phyloP scores from a whole-genome alignment of 371 early-diverging fungal genomes.

The Mucor racemosus region DNA sequence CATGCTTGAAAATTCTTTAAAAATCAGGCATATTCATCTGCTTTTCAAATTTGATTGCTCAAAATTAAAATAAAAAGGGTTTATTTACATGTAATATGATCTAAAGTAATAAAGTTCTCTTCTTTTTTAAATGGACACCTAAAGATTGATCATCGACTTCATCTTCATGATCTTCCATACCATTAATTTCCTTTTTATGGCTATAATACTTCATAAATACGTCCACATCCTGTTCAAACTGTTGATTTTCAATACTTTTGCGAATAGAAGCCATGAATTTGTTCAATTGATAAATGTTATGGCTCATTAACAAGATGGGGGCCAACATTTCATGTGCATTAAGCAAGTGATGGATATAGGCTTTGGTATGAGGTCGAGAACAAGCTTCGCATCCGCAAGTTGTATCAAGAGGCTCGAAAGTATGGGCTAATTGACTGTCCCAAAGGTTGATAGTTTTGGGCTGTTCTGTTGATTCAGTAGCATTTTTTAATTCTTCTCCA shows the following conservation, averaged over 20 bases:
- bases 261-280: constrained; percentile 68
- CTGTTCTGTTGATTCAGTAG: not conserved
- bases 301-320: constrained; percentile 76
- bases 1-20: too few species aligned
- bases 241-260: constrained; percentile 55
- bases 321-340: constrained; percentile 83
- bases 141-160: constrained; percentile 46
- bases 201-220: constrained; percentile 54
- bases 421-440: constrained; percentile 52
- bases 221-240: constrained; percentile 52
- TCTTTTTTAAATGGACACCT: constrained; percentile 49
- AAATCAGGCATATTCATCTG: too few species aligned
- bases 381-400: constrained; percentile 75
- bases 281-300: constrained; percentile 71
- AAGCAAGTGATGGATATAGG: constrained; percentile 79
- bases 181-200: constrained; percentile 36
- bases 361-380: constrained; percentile 66
- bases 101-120: constrained; percentile 42
- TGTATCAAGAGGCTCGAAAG: constrained; percentile 64
- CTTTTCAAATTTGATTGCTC: too few species aligned
- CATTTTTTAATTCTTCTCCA: constrained; percentile 22
- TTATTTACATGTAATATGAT: constrained; percentile 19
- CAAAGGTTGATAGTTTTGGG: constrained; percentile 58
- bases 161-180: constrained; percentile 39
- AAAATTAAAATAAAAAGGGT: not conserved